Conservation (phyloP, 2,329 filamentous ascomycete genomes). For the Sarocladium brachiariae region DNA sequence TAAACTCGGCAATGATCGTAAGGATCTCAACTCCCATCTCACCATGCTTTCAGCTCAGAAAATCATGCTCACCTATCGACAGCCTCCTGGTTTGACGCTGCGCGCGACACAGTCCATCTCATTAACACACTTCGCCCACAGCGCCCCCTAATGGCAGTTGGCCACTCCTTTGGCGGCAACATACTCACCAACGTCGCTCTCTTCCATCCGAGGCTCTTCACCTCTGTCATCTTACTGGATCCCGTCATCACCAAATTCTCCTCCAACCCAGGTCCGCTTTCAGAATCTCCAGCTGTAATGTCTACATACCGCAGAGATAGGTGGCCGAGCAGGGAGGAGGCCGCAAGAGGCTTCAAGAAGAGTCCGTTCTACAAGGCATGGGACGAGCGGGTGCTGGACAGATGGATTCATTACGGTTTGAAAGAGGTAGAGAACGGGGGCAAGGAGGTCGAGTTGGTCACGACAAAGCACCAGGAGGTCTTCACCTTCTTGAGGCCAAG, state of each 20-base stretch:
- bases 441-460: constrained; percentile 62
- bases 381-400: constrained; percentile 72
- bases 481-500: constrained; percentile 66
- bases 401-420: constrained; percentile 58
- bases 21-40: constrained; percentile 21
- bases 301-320: constrained; percentile 69
- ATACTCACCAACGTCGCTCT: constrained; percentile 65
- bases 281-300: constrained; percentile 41
- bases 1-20: constrained; percentile 77
- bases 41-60: too few relatives aligned
- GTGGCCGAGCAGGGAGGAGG: constrained; percentile 72
- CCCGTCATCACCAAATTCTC: constrained; percentile 60
- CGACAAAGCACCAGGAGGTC: constrained; percentile 75
- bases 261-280: constrained; percentile 27
- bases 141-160: constrained; percentile 74
- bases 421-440: constrained; percentile 20
- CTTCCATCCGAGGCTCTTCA: constrained; percentile 74
- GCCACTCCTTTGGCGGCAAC: constrained; percentile 82
- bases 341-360: constrained; percentile 57
- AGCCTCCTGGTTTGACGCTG: constrained; percentile 82
- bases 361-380: constrained; percentile 69
- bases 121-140: constrained; percentile 78
- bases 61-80: not conserved
- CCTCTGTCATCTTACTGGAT: constrained; percentile 72
- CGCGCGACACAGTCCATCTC: constrained; percentile 77